These are phyloP conservation scores for Delonix regia DNA, from an alignment of 306 rosid genomes.

Conservation along the genomic window DNA sequence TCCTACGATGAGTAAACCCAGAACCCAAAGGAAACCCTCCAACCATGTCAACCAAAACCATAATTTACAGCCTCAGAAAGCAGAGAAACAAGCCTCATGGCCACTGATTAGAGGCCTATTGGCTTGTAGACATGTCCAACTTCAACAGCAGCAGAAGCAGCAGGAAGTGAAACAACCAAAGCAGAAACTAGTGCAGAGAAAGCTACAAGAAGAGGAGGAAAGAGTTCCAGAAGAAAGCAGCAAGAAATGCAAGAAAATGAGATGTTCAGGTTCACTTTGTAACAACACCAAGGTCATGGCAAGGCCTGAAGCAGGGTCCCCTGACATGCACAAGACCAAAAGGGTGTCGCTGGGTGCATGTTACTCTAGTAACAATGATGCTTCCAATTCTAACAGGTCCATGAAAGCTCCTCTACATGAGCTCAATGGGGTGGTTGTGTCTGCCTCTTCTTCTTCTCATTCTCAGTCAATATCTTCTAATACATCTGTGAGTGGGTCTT, in stretches of 20 bases:
- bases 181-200: slow-evolving; percentile 47
- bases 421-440: slow-evolving; percentile 51
- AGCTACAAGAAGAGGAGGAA: slow-evolving; percentile 48
- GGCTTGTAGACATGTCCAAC: slow-evolving; percentile 65
- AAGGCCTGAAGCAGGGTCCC: slow-evolving; percentile 65
- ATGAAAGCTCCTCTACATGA: slow-evolving; percentile 67
- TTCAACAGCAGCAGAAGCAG: slow-evolving; percentile 40
- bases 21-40: slow-evolving; percentile 53
- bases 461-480: slow-evolving; percentile 62
- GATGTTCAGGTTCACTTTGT: slow-evolving; percentile 84
- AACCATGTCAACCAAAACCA: slow-evolving; percentile 54
- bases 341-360: slow-evolving; percentile 49
- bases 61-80: slow-evolving; percentile 52
- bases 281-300: slow-evolving; percentile 83
- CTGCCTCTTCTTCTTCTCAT: slow-evolving; percentile 64
- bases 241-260: slow-evolving; percentile 89
- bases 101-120: slow-evolving; percentile 71
- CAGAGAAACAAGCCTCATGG: slow-evolving; percentile 84
- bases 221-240: slow-evolving; percentile 52
- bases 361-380: slow-evolving; percentile 33
- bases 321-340: slow-evolving; percentile 66
- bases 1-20: slow-evolving; percentile 64
- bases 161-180: slow-evolving; percentile 45
- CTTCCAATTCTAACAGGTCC: slow-evolving; percentile 65
- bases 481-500: slow-evolving; percentile 70